Conservation (phyloP, 441 rosid genomes). For the Gossypium davidsonii region DNA sequence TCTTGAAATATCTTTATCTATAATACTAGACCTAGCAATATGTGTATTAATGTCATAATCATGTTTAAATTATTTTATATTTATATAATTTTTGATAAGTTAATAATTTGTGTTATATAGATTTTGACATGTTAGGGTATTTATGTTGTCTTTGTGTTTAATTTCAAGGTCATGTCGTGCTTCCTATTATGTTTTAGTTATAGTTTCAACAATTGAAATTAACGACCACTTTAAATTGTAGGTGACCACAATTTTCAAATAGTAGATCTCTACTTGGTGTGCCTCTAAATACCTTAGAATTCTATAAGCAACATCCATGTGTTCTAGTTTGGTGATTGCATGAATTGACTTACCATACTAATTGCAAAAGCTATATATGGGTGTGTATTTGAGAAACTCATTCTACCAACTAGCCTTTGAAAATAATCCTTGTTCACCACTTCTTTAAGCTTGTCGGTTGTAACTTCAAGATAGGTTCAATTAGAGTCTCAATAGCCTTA, state of each 20-base stretch:
- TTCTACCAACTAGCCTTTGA: not conserved
- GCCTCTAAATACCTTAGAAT: not conserved
- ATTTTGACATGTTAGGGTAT: too few relatives aligned
- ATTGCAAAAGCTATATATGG: not conserved
- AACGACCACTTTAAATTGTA: not conserved
- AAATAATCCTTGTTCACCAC: not conserved
- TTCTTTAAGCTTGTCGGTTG: not conserved
- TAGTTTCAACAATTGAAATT: too few relatives aligned
- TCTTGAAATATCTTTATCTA: too few relatives aligned
- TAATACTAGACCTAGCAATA: too few relatives aligned
- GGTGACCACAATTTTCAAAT: not conserved
- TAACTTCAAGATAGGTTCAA: not conserved
- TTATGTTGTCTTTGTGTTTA: too few relatives aligned
- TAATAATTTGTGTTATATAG: too few relatives aligned
- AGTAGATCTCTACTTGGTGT: not conserved
- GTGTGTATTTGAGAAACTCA: not conserved
- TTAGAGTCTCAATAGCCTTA: not conserved
- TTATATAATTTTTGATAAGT: too few relatives aligned
- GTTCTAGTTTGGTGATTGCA: not conserved
- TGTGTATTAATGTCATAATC: too few relatives aligned
- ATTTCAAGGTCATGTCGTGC: not conserved
- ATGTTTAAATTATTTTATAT: too few relatives aligned
- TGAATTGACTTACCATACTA: not conserved
- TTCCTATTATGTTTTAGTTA: not conserved
- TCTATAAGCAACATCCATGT: not conserved